Evolutionary conservation across 371 early-diverging fungal genomes (phyloP).

Genomic region (Dinochytrium kinnereticum): DNA sequence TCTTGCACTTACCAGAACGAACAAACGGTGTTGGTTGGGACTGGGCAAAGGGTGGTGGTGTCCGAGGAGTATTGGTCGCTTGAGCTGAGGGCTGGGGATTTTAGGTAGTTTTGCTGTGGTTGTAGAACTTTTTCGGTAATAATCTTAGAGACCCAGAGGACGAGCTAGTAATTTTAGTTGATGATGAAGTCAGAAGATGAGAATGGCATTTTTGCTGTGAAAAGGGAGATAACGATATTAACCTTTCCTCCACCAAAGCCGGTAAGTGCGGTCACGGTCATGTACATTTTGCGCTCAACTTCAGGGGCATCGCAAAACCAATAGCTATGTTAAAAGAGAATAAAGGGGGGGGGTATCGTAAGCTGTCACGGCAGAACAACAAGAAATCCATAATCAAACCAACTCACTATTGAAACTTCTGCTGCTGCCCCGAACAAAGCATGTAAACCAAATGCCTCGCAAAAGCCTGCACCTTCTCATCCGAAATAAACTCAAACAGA

Average conservation of each 20-base stretch:
- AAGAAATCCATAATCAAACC: background rate
- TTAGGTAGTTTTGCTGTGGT: constrained; percentile 24
- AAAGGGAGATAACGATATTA: background rate
- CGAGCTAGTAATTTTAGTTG: background rate
- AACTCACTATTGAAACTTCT: constrained; percentile 12
- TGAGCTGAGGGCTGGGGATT: constrained; percentile 13
- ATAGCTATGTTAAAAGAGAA: constrained; percentile 13
- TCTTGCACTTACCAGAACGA: constrained; percentile 15
- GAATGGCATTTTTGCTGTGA: too few species aligned
- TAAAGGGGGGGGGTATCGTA: background rate
- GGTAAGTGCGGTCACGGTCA: constrained; percentile 26
- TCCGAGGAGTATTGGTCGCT: too few species aligned
- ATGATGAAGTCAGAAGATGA: background rate
- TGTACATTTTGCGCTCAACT: constrained; percentile 34
- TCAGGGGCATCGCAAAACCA: constrained; percentile 37
- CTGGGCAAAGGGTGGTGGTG: too few species aligned
- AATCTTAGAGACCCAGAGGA: constrained; percentile 27
- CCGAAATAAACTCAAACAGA: constrained; percentile 35
- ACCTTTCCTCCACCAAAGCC: constrained; percentile 21
- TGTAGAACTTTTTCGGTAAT: constrained; percentile 22
- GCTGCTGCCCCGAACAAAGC: constrained; percentile 24
- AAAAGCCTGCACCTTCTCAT: constrained; percentile 30
- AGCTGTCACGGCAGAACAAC: too few species aligned
- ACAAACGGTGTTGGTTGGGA: constrained; percentile 20
- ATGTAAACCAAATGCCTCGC: constrained; percentile 33